Evolutionary conservation across 768 basidiomycete genomes (phyloP).

Genomic region (Suillus tomentosus): DNA sequence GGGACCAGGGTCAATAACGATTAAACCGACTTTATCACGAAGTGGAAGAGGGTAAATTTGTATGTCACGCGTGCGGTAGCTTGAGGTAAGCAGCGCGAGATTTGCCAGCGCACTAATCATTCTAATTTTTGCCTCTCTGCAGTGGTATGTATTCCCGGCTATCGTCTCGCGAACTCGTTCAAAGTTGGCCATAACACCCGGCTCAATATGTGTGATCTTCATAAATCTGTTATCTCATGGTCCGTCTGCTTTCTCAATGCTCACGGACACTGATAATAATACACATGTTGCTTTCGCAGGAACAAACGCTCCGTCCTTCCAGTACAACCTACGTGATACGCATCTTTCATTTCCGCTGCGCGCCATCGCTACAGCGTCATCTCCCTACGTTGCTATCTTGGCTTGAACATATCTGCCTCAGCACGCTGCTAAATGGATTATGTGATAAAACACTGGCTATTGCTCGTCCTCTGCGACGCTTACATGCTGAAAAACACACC

Average conservation of each 20-base stretch:
- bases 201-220: background rate
- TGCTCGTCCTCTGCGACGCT: too few species aligned
- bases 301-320: background rate
- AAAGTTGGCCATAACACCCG: background rate
- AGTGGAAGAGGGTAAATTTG: background rate
- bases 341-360: background rate
- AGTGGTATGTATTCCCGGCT: background rate
- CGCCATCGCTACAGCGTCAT: too few species aligned
- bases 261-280: background rate
- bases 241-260: background rate
- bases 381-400: too few species aligned
- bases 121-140: too few species aligned
- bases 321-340: background rate
- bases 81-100: background rate
- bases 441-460: too few species aligned
- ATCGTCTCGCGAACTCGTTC: background rate
- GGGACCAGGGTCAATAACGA: constrained; percentile 2
- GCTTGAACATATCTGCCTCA: too few species aligned
- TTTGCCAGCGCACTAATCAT: background rate
- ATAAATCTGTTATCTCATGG: background rate
- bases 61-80: background rate
- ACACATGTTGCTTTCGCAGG: background rate
- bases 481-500: too few species aligned
- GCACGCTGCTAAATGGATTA: too few species aligned
- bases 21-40: background rate